Evolutionary conservation across 208 protist genomes (phyloP).

Genomic region (Crithidia thermophila): DNA sequence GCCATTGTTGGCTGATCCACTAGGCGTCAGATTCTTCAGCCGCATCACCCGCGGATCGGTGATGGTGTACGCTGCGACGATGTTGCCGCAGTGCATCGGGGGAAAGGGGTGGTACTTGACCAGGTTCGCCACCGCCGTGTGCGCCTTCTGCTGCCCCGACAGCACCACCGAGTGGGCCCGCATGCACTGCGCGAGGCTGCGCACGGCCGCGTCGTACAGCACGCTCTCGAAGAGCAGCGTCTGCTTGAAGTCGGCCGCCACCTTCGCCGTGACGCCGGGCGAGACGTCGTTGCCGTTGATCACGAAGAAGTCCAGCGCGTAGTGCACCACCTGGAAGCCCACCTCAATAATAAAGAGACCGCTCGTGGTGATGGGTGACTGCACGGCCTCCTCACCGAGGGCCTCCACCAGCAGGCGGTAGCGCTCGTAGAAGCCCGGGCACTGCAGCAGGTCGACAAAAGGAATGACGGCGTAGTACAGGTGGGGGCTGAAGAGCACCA

Average conservation of each 20-base stretch:
- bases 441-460: constrained; percentile 49
- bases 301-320: constrained; percentile 87
- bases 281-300: constrained; percentile 64
- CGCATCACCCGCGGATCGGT: constrained; percentile 63
- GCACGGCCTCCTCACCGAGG: constrained; percentile 21
- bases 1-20: constrained; percentile 18
- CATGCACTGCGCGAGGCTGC: constrained; percentile 43
- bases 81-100: constrained; percentile 54
- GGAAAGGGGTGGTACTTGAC: constrained; percentile 80
- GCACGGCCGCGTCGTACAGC: constrained; percentile 78
- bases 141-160: constrained; percentile 42
- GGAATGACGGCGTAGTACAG: constrained; percentile 75
- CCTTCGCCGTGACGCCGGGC: constrained; percentile 49
- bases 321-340: constrained; percentile 88
- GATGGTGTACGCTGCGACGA: constrained; percentile 62
- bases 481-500: constrained; percentile 62
- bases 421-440: constrained; percentile 18
- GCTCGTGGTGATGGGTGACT: constrained; percentile 44
- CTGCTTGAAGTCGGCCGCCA: constrained; percentile 76
- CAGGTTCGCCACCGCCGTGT: constrained; percentile 63
- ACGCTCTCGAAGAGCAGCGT: constrained; percentile 74
- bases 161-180: constrained; percentile 34
- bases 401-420: constrained; percentile 20
- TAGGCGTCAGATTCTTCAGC: constrained; percentile 42
- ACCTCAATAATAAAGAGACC: constrained; percentile 86